These are phyloP conservation scores for Metschnikowia matae DNA, from an alignment of 805 yeast genomes.

Conservation along the genomic window DNA sequence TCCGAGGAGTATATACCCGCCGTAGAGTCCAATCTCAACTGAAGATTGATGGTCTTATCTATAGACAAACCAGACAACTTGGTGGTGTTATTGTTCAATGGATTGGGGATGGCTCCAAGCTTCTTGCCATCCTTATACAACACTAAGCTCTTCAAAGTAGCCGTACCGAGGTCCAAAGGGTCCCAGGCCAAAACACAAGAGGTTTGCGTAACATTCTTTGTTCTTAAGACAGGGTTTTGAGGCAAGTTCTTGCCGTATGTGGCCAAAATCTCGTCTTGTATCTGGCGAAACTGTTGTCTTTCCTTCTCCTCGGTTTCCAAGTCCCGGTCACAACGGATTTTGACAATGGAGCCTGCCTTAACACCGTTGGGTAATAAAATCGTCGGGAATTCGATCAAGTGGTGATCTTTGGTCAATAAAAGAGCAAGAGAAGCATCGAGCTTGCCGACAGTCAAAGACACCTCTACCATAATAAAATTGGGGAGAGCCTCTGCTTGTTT, in stretches of 20 bases:
- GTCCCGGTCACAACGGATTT: conserved; percentile 79
- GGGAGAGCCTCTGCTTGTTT: no score
- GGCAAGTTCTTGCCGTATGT: conserved; percentile 76
- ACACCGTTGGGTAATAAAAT: conserved; percentile 86
- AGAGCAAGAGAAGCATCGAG: conserved; percentile 92
- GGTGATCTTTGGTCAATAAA: conserved; percentile 85
- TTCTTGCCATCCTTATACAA: conserved; percentile 71
- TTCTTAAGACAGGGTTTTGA: conserved; percentile 58
- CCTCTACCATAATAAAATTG: conserved; percentile 62
- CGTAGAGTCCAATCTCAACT: conserved; percentile 76
- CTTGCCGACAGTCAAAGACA: conserved; percentile 90
- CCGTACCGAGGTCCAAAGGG: conserved; percentile 73
- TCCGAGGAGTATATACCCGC: conserved; percentile 83
- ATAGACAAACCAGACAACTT: conserved; percentile 89
- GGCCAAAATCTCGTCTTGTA: conserved; percentile 70
- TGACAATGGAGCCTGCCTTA: conserved; percentile 86
- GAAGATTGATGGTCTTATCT: conserved; percentile 76
- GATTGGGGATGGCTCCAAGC: conserved; percentile 80
- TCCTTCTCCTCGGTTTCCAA: conserved; percentile 60
- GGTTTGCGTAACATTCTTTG: conserved; percentile 85
- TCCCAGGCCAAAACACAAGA: conserved; percentile 96
- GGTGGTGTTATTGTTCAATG: conserved; percentile 71
- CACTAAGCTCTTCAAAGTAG: conserved; percentile 69
- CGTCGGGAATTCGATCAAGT: conserved; percentile 95
- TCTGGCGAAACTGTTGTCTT: conserved; percentile 48